Conservation (phyloP, 148 eudicot species). For the Pharnaceum exiguum region DNA sequence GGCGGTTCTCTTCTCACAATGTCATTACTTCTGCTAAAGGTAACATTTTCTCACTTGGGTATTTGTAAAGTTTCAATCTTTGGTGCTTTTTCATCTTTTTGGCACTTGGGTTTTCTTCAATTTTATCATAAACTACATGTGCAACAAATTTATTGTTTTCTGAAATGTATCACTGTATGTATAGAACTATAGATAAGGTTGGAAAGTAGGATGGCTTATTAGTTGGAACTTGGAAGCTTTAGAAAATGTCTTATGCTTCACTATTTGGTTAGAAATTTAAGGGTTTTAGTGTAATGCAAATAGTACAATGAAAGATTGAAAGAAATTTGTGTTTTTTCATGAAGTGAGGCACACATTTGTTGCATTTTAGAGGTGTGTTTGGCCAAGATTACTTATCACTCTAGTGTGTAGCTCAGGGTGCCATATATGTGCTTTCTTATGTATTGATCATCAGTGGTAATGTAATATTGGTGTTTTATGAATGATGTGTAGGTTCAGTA, state of each 20-base stretch:
- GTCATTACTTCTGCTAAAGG: conserved; percentile 35
- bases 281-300: too few species aligned
- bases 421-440: conserved; percentile 6
- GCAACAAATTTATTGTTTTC: neutral
- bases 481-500: conserved; percentile 38
- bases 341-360: too few species aligned
- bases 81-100: neutral
- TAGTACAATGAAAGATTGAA: too few species aligned
- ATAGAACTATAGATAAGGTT: too few species aligned
- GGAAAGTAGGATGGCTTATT: too few species aligned
- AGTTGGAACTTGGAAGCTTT: too few species aligned
- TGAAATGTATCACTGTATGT: neutral
- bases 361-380: too few species aligned
- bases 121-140: neutral
- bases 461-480: neutral
- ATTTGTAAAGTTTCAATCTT: conserved; percentile 8
- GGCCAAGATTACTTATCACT: too few species aligned
- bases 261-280: too few species aligned
- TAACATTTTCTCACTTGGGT: conserved; percentile 3
- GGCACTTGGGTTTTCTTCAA: neutral
- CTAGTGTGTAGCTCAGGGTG: too few species aligned
- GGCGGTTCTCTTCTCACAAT: conserved; percentile 39
- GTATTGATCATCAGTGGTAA: neutral
- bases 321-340: too few species aligned
- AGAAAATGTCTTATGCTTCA: too few species aligned